Evolutionary conservation across 2,329 filamentous ascomycete genomes (phyloP).

Genomic region (Aspergillus aculeatinus): DNA sequence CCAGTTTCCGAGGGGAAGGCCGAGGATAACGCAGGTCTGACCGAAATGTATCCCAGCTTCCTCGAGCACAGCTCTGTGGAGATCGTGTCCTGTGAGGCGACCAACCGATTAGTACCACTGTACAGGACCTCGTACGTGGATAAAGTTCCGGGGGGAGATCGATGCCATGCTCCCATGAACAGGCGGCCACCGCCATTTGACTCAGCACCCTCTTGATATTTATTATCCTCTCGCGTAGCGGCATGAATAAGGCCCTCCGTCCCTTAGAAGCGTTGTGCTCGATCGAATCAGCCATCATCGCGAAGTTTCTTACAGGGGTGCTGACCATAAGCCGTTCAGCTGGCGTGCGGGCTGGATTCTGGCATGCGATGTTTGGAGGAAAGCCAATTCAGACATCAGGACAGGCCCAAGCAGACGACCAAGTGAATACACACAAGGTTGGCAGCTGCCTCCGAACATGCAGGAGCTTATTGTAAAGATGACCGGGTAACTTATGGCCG

Average conservation of each 20-base stretch:
- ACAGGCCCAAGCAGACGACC: slow-evolving; percentile 51
- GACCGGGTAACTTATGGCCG: slow-evolving; percentile 48
- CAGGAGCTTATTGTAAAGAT: slow-evolving; percentile 73
- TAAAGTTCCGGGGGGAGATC: too few relatives aligned
- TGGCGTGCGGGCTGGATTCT: slow-evolving; percentile 62
- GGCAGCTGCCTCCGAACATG: slow-evolving; percentile 79
- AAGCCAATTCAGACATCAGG: slow-evolving; percentile 68
- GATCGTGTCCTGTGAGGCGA: too few relatives aligned
- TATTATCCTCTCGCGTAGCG: slow-evolving; percentile 35
- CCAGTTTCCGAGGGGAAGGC: too few relatives aligned
- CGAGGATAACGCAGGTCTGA: too few relatives aligned
- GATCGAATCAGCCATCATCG: slow-evolving; percentile 32
- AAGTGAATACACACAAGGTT: slow-evolving; percentile 73
- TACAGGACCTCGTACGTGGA: slow-evolving; percentile 41
- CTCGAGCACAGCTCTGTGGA: too few relatives aligned
- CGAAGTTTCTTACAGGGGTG: slow-evolving; percentile 30
- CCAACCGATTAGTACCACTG: slow-evolving; percentile 43
- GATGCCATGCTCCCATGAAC: slow-evolving; percentile 80
- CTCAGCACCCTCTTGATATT: slow-evolving; percentile 38
- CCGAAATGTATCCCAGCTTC: too few relatives aligned
- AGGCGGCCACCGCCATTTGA: slow-evolving; percentile 74
- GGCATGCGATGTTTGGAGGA: slow-evolving; percentile 71
- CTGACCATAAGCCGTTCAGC: slow-evolving; percentile 22
- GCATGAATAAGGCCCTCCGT: too few relatives aligned
- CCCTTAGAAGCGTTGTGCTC: slow-evolving; percentile 23